Conservation (phyloP, 106 monocot genomes). For the Dendrobium chrysotoxum region DNA sequence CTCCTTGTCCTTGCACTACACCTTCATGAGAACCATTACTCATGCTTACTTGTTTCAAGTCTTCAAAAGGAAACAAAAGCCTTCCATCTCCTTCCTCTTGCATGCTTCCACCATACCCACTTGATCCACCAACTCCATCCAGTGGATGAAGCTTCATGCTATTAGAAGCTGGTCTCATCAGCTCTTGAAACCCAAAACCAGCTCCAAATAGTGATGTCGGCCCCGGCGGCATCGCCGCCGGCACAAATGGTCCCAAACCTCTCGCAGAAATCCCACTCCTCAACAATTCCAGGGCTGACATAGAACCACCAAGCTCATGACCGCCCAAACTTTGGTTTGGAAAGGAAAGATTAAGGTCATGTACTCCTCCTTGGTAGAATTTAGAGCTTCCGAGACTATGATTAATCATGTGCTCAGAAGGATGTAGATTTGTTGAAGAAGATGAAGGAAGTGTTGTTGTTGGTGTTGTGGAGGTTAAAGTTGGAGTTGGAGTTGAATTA, state of each 20-base stretch:
- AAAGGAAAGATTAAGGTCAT: conserved; percentile 7
- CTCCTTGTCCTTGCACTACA: conserved; percentile 27
- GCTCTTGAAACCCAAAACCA: conserved; percentile 6
- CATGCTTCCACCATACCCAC: background rate
- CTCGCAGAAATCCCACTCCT: background rate
- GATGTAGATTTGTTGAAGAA: background rate
- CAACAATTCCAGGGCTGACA: background rate
- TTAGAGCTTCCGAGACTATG: background rate
- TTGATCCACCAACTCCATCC: background rate
- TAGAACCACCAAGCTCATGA: background rate
- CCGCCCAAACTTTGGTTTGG: background rate
- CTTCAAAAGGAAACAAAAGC: conserved; percentile 16
- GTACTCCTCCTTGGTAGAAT: background rate
- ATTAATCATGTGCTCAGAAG: background rate
- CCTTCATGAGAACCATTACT: conserved; percentile 6
- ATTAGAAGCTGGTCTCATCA: background rate
- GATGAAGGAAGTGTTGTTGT: background rate
- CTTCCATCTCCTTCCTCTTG: background rate
- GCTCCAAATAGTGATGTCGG: background rate
- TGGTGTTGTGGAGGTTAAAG: background rate
- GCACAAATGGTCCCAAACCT: background rate
- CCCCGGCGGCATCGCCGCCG: background rate
- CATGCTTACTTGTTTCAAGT: conserved; percentile 26
- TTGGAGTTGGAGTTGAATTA: background rate
- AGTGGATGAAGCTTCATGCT: background rate